Evolutionary conservation across 768 basidiomycete species (phyloP), one percentile per base, ranked within the genome.

Genomic region (Serendipita sp.): DNA sequence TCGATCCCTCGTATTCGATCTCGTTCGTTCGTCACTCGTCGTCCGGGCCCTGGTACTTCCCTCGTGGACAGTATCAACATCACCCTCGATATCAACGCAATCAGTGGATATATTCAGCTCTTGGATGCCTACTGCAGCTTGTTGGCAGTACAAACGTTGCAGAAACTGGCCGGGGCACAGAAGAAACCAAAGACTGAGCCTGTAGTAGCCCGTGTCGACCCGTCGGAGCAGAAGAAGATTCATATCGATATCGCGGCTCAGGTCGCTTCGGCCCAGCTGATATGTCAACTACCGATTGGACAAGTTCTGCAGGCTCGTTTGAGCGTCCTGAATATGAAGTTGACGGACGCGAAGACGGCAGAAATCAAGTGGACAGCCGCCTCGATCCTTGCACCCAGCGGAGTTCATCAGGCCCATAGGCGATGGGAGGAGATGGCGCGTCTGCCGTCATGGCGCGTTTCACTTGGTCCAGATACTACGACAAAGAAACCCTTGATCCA

Each of bases 351-450:
- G 10, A 60, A 60, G n/a, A 36, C 16, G 30, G 56, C 35, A n/a
- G 56, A 60, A 18, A n/a, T 60, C 30, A 60, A 60, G 35, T 60
- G 56, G 56, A 60, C 56, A 11, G 28, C 56, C 4, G 56, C 56
- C 8, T 60, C 56, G 23, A 35, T 60, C 18, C 56, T 60, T 60
- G 36, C 35, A 36, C 56, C 56, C n/a, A 60, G 56, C 30, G 56
- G 56, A 3, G 28, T 60, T n/a, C 36, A 60, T n/a, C 56, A 35
- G 8, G 36, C 16, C 8, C 28, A 60, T 18, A 78, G 76, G 11
- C 76, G 77, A 64, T 94, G 90, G 90, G 89, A 88, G 66, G 89
- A 92, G 70, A 74, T 95, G 3, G 73, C 79, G 3, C 79, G 80
- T 5, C 69, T 94, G 1, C 80, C 81, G 64, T 75, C 76, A 51